Evolutionary conservation across 495 filamentous ascomycete species (phyloP).

Genomic region (Apodospora peruviana): DNA sequence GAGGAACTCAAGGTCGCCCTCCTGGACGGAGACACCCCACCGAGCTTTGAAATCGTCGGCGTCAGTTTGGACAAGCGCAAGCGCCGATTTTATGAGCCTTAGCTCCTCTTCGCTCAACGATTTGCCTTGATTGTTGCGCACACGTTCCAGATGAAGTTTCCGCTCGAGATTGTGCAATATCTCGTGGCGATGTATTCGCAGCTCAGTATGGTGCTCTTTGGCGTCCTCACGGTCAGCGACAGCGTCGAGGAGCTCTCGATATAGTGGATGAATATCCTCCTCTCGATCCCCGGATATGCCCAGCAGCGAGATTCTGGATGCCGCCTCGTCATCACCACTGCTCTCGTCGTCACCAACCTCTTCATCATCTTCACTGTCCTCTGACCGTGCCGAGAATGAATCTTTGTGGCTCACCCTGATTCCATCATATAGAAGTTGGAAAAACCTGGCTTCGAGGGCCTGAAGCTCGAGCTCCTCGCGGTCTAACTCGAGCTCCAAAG

Average conservation of each 20-base stretch:
- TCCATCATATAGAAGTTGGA: conserved; percentile 5
- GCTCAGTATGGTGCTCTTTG: conserved; percentile 21
- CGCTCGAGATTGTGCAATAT: conserved; percentile 23
- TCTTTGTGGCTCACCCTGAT: background rate
- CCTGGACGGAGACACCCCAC: conserved; percentile 17
- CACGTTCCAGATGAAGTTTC: conserved; percentile 16
- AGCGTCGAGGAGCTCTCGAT: conserved; percentile 18
- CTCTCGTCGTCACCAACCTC: conserved; percentile 15
- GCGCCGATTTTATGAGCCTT: conserved; percentile 13
- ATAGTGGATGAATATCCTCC: conserved; percentile 29
- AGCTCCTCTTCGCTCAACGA: conserved; percentile 22
- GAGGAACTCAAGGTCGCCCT: conserved; percentile 26
- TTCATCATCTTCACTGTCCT: conserved; percentile 11
- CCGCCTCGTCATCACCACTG: conserved; percentile 13
- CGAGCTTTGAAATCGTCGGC: conserved; percentile 12
- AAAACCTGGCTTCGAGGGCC: conserved; percentile 15
- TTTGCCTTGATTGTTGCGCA: conserved; percentile 15
- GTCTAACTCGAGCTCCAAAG: conserved; percentile 16
- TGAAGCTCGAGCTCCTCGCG: conserved; percentile 14
- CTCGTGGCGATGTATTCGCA: conserved; percentile 17
- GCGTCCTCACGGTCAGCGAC: conserved; percentile 21
- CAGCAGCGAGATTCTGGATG: conserved; percentile 16
- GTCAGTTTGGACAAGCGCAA: conserved; percentile 8
- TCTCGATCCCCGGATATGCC: conserved; percentile 21
- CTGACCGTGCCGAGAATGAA: background rate